Evolutionary conservation across 805 yeast species (phyloP).

Genomic region (Yamadazyma ubonensis): DNA sequence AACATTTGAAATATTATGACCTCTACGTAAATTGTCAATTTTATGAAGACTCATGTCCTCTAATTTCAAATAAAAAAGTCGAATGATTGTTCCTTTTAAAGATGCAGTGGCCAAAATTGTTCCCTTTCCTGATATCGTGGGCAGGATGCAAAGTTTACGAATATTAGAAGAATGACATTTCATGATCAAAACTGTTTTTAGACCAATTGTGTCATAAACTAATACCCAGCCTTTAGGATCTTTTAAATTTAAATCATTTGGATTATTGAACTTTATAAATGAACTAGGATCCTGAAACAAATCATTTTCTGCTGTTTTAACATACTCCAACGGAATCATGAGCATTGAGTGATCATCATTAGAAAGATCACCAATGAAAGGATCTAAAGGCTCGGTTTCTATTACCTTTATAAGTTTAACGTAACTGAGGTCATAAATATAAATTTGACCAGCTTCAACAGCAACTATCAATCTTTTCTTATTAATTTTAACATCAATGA

Average conservation of each 20-base stretch:
- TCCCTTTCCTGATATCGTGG: conserved; percentile 15
- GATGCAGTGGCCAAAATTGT: conserved; percentile 41
- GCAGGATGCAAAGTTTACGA: conserved; percentile 27
- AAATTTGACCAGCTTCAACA: conserved; percentile 71
- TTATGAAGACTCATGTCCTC: conserved; percentile 22
- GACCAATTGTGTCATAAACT: conserved; percentile 38
- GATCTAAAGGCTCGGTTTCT: conserved; percentile 22
- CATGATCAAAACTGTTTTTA: conserved; percentile 32
- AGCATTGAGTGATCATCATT: conserved; percentile 35
- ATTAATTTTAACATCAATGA: conserved; percentile 73
- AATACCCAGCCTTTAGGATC: conserved; percentile 36
- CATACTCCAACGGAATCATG: conserved; percentile 31
- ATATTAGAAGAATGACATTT: conserved; percentile 41
- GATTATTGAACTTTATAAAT: conserved; percentile 19
- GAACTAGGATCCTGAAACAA: conserved; percentile 25
- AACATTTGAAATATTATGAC: conserved; percentile 37
- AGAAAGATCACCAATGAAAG: conserved; percentile 37
- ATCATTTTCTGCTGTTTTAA: conserved; percentile 10
- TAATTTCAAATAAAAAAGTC: conserved; percentile 28
- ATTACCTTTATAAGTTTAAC: conserved; percentile 65
- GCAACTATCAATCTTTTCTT: conserved; percentile 78
- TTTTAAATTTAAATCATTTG: conserved; percentile 24
- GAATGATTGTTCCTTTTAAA: conserved; percentile 41
- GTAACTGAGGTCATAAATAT: conserved; percentile 85
- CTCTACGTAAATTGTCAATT: conserved; percentile 38